Evolutionary conservation across 192 early-diverging fungal species (phyloP).

Genomic region (Obelidium mucronatum): DNA sequence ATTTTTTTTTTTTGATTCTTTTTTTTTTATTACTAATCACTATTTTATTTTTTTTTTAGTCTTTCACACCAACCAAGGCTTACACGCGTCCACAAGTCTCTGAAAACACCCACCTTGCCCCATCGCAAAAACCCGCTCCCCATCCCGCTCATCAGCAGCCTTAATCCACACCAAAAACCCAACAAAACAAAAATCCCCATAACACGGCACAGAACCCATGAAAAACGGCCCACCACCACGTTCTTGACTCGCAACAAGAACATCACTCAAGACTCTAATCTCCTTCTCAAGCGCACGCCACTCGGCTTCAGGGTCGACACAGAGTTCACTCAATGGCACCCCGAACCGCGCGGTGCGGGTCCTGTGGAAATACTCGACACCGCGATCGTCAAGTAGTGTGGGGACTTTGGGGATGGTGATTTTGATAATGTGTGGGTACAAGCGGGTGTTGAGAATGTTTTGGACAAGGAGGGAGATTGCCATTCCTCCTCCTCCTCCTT

Average conservation of each 20-base stretch:
- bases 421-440: not conserved
- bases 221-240: constrained; percentile 28
- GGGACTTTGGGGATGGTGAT: not conserved
- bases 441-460: not conserved
- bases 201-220: not conserved
- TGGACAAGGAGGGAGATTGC: not conserved
- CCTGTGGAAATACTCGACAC: not conserved
- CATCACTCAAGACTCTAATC: not conserved
- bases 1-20: too few relatives aligned
- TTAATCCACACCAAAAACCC: constrained; percentile 14
- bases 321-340: not conserved
- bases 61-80: too few relatives aligned
- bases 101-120: too few relatives aligned
- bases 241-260: not conserved
- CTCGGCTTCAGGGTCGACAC: not conserved
- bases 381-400: not conserved
- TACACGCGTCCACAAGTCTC: too few relatives aligned
- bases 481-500: not conserved
- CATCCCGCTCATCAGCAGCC: constrained; percentile 1
- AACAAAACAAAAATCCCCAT: constrained; percentile 14
- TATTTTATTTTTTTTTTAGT: too few relatives aligned
- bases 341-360: not conserved
- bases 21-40: too few relatives aligned
- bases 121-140: too few relatives aligned
- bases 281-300: constrained; percentile 13